Conservation (phyloP, 352 stramenopile genomes). For the Phytophthora litchii region DNA sequence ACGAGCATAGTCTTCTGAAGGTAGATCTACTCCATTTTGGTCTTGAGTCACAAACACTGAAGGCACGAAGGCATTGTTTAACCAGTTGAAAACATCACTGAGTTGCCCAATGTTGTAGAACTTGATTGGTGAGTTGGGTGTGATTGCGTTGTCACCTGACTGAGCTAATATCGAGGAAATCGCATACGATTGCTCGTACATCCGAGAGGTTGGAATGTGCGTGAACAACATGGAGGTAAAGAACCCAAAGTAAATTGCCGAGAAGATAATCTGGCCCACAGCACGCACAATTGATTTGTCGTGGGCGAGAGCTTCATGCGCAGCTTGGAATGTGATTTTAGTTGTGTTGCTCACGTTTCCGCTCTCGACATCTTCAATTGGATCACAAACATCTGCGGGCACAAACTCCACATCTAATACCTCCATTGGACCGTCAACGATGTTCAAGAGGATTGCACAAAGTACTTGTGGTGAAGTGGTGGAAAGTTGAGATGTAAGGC, state of each 20-base stretch:
- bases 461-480: not conserved
- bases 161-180: constrained; percentile 37
- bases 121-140: constrained; percentile 42
- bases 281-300: constrained; percentile 41
- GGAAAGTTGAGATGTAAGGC: constrained; percentile 7
- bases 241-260: constrained; percentile 44
- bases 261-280: constrained; percentile 40
- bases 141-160: constrained; percentile 48
- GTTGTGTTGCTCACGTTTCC: not conserved
- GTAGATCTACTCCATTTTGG: constrained; percentile 42
- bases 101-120: constrained; percentile 50
- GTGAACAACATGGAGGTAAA: constrained; percentile 52
- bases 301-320: constrained; percentile 31
- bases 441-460: not conserved
- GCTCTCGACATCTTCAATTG: constrained; percentile 8
- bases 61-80: constrained; percentile 46
- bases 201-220: constrained; percentile 37
- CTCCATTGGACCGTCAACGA: constrained; percentile 3
- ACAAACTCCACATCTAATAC: not conserved
- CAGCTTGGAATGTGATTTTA: constrained; percentile 13
- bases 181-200: constrained; percentile 43
- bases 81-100: constrained; percentile 47
- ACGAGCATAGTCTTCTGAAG: constrained; percentile 29
- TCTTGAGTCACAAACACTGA: constrained; percentile 50
- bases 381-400: not conserved